Conservation (phyloP, 805 yeast genomes). For the Kuraishia cidri region DNA sequence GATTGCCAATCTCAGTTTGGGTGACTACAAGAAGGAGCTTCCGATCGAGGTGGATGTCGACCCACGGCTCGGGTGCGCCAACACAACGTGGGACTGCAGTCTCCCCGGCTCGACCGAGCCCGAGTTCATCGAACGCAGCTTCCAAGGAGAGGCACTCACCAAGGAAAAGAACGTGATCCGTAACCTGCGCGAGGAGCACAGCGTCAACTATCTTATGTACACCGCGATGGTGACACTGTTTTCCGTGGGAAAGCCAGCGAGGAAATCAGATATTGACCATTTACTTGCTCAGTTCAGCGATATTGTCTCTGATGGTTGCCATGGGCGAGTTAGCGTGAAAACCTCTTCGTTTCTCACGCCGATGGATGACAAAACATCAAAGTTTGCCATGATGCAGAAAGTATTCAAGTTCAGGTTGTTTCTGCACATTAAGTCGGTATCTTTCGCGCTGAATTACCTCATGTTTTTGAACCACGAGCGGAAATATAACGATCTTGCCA, state of each 20-base stretch:
- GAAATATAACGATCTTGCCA: slow-evolving; percentile 13
- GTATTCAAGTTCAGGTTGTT: slow-evolving; percentile 2
- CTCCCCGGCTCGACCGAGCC: slow-evolving; percentile 27
- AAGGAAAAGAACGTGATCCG: slow-evolving; percentile 37
- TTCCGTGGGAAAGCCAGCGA: slow-evolving; percentile 24
- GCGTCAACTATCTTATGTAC: slow-evolving; percentile 32
- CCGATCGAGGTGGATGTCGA: slow-evolving; percentile 26
- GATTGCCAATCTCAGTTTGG: slow-evolving; percentile 23
- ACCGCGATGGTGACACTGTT: slow-evolving; percentile 27
- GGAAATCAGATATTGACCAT: slow-evolving; percentile 16
- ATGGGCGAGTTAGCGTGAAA: too few relatives aligned
- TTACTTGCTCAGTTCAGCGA: slow-evolving; percentile 14
- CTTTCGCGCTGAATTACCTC: slow-evolving; percentile 42
- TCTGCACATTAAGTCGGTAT: slow-evolving; percentile 32
- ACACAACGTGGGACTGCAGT: slow-evolving; percentile 25
- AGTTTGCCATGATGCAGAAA: not conserved
- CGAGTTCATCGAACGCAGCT: slow-evolving; percentile 23
- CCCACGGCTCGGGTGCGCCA: slow-evolving; percentile 21
- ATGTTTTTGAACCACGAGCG: slow-evolving; percentile 26
- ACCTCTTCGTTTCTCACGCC: not conserved
- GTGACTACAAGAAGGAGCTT: slow-evolving; percentile 25
- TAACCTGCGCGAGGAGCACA: slow-evolving; percentile 35
- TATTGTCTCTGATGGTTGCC: slow-evolving; percentile 4
- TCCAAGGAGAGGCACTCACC: slow-evolving; percentile 17
- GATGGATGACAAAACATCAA: not conserved